Percentiles rank a stretch among this genome's conserved stretches.
phyloP scores from a whole-genome alignment of 1,139 yeast species.

The Diutina ranongensis region DNA sequence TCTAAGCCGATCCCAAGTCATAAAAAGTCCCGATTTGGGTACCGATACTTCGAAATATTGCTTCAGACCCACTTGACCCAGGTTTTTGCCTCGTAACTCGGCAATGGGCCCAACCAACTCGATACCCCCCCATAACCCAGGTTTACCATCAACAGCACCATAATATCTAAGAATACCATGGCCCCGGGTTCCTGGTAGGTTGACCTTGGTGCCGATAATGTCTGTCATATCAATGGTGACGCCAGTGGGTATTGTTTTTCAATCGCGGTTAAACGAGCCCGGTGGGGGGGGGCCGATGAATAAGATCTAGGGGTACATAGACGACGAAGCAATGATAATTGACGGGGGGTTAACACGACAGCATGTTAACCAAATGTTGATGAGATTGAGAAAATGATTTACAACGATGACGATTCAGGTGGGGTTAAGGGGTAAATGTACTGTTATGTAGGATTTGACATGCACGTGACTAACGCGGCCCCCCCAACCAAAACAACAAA shows the following conservation, averaged over 20 bases:
- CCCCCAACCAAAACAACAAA: no score
- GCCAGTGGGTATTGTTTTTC: not conserved
- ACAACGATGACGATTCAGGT: no score
- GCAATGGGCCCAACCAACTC: conserved; percentile 61
- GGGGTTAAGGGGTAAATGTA: no score
- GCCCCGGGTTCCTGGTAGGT: conserved; percentile 35
- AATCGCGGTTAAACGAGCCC: not conserved
- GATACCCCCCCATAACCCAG: conserved; percentile 79
- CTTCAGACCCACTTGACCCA: conserved; percentile 55
- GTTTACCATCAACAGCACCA: conserved; percentile 65
- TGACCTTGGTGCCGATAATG: conserved; percentile 21
- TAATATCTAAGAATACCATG: conserved; percentile 57
- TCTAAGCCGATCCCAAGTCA: conserved; percentile 54
- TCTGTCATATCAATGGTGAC: conserved; percentile 4
- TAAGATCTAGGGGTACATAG: not conserved
- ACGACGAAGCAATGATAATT: not conserved
- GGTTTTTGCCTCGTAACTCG: conserved; percentile 59
- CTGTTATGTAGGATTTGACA: no score
- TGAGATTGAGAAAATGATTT: no score
- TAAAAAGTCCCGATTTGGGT: conserved; percentile 64
- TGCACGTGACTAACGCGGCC: no score
- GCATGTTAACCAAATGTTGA: no score
- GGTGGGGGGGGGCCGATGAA: not conserved
- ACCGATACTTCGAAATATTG: conserved; percentile 43
- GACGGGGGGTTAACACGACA: not conserved